Evolutionary conservation across 169 alveolate species (phyloP).

Genomic region (Plasmodium relictum): DNA sequence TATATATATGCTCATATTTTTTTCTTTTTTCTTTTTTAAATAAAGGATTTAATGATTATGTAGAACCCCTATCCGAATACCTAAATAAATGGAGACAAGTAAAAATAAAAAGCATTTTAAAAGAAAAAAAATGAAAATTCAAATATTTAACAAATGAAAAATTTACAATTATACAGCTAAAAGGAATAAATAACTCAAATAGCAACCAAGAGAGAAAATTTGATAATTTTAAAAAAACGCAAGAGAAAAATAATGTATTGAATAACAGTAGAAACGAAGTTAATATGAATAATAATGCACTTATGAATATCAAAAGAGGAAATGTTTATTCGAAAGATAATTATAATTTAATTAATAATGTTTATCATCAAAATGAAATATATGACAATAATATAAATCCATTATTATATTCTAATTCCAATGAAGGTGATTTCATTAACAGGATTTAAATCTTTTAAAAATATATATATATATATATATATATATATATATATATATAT

Average conservation of each 20-base stretch:
- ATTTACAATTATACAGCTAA: slow-evolving; percentile 16
- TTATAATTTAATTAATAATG: slow-evolving; percentile 16
- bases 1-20: background rate
- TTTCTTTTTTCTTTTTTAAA: background rate
- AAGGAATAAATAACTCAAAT: slow-evolving; percentile 43
- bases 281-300: background rate
- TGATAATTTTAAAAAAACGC: slow-evolving; percentile 8
- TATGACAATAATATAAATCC: slow-evolving; percentile 26
- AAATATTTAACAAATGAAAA: background rate
- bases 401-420: slow-evolving; percentile 20
- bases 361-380: slow-evolving; percentile 29
- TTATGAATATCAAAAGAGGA: background rate
- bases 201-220: slow-evolving; percentile 33
- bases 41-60: slow-evolving; percentile 85
- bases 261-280: slow-evolving; percentile 21
- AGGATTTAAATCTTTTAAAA: slow-evolving; percentile 22
- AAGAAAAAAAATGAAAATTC: background rate
- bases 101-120: slow-evolving; percentile 19
- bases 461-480: slow-evolving; percentile 12
- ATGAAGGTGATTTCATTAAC: slow-evolving; percentile 13
- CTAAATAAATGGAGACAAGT: slow-evolving; percentile 89
- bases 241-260: slow-evolving; percentile 6
- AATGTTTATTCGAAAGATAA: slow-evolving; percentile 9
- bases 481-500: slow-evolving; percentile 1
- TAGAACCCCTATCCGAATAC: slow-evolving; percentile 87